Evolutionary conservation across 352 stramenopile genomes (phyloP), one percentile per base, ranked within the genome.

Genomic region (Pythium myriotylum): DNA sequence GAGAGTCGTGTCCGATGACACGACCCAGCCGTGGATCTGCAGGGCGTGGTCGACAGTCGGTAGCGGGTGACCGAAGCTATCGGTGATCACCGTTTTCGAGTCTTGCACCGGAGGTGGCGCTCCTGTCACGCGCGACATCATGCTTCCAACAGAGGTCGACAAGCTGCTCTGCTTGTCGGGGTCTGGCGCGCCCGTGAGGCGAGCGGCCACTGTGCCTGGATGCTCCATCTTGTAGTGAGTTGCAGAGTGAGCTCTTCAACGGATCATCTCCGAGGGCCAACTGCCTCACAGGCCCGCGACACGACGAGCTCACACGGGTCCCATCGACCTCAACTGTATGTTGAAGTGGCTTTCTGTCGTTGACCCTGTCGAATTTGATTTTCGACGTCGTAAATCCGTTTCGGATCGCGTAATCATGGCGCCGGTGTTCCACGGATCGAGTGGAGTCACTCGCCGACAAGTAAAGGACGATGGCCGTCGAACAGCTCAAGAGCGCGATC

Each of bases 401-500:
- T 20, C n/a, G 13, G 37, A 43, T 43, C 37, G 13, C 37, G 37
- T 43, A 43, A 43, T 43, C 37, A 43, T 16, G 29, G 5, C 24
- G 29, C 5, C 29, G 29, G 29, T 35, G 29, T 35, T 35, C 29
- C n/a, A n/a, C n/a, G n/a, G n/a, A n/a, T n/a, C n/a, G n/a, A n/a
- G n/a, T n/a, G n/a, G n/a, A n/a, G 27, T 14, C 14, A 27, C 14
- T 19, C 27, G 2, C 24, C 29, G 47, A 45, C 4, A 29, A 45
- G 40, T 17, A 42, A 17, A 26, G 1, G 17, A 64, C 22, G 37
- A 91, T 89, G 79, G 42, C 63, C 1, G 70, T 92, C n/a, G 65
- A 89, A 57, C 67, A 65, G 45, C 48, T 91, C 39, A 78, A 86
- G 63, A 77, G 70, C 27, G 64, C 77, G 46, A 77, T 97, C 37